Percentiles rank a stretch among this genome's conserved stretches.
These are phyloP conservation scores for Carallia brachiata DNA, from an alignment of 345 rosid species.

Conservation along the genomic window DNA sequence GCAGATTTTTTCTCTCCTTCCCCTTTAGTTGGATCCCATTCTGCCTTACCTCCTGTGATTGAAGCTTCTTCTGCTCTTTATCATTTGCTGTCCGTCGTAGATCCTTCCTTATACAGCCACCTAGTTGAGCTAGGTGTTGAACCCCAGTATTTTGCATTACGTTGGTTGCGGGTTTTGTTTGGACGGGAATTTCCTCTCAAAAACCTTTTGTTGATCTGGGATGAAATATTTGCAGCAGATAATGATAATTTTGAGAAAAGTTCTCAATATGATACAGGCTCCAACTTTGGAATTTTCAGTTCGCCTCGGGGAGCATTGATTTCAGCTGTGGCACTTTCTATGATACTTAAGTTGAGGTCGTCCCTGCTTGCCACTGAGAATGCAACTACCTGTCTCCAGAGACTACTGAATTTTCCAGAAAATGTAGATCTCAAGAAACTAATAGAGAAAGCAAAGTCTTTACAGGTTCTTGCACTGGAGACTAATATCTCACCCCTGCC, in stretches of 20 bases:
- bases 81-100: constrained; percentile 68
- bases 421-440: constrained; percentile 58
- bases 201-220: constrained; percentile 83
- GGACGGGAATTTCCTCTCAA: constrained; percentile 85
- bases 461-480: constrained; percentile 62
- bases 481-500: constrained; percentile 31
- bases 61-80: constrained; percentile 87
- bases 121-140: constrained; percentile 90
- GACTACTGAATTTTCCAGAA: constrained; percentile 78
- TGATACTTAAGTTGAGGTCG: constrained; percentile 80
- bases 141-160: constrained; percentile 95
- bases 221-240: constrained; percentile 80
- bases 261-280: constrained; percentile 30
- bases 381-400: constrained; percentile 88
- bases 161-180: constrained; percentile 91
- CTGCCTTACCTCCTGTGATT: constrained; percentile 74
- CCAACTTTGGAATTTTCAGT: constrained; percentile 48
- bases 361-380: constrained; percentile 89
- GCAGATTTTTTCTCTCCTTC: constrained; percentile 74
- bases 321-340: constrained; percentile 74
- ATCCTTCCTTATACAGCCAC: constrained; percentile 85
- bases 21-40: constrained; percentile 48
- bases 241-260: constrained; percentile 35
- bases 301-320: constrained; percentile 79
- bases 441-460: constrained; percentile 68